Base-by-base conservation (phyloP, 805 yeast species). In the Saccharomycopsis schoenii region DNA sequence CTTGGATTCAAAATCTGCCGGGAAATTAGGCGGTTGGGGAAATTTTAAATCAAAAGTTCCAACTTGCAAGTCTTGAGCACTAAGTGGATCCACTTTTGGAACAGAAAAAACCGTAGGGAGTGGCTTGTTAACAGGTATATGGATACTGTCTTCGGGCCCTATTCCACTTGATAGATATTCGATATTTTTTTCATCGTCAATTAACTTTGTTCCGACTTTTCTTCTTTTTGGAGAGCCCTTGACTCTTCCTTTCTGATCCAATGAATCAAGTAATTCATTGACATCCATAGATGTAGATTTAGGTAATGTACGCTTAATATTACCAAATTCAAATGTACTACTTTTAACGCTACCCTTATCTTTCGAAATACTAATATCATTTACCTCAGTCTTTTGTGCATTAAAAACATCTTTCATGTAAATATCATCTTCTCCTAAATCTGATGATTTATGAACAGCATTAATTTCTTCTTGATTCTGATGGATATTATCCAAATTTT, bases 51-150 rank as follows among this genome's bases (percentile, higher is more conserved):
- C 14, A 21, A 47, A 47, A 10, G 3, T 19, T 25, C 52, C 52
- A 21, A 63, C 43, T 4, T 29, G 25, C 36, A 63, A 25, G 40
- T 62, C 61, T n/a, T 12, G 19, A 57, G 36, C 8, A 17, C 41
- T 43, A 14, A 59, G 51, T 36, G 19, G 40, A 17, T 34, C 15
- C 17, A 43, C 29, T 34, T 58, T 55, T 34, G 57, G 57, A 8
- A 24, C 21, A 12, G 40, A 11, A 17, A 25, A 51, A 5, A 39
- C 42, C 1, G 34, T 42, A 15, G 59, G 65, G 15, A 55, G 36
- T n/a, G 60, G 25, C 25, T 57, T 52, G 50, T 62, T 63, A 8
- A 63, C 65, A 5, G 65, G 65, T 24, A 63, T 58, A 56, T 58
- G 61, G 11, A 63, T 19, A n/a, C 58, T 43, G 15, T 60, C 65